Conservation (phyloP, 495 filamentous ascomycete species). For the Entonaema liquescens region DNA sequence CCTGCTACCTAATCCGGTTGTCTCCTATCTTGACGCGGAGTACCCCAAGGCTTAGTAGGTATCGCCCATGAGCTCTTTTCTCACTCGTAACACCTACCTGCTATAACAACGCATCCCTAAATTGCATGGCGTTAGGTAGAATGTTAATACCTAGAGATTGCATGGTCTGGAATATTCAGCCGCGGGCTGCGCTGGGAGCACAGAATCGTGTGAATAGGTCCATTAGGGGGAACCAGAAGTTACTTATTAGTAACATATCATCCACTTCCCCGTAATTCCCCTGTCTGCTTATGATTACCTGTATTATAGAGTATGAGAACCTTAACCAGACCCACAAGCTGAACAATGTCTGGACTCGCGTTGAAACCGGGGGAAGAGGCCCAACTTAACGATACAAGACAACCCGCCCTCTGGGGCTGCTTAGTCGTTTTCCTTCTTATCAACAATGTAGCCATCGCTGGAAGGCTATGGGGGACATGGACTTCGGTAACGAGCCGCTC, state of each 20-base stretch:
- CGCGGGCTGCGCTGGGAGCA: neutral
- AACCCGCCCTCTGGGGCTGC: slow-evolving; percentile 37
- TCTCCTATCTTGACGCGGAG: neutral
- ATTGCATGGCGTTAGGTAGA: neutral
- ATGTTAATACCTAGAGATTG: too few relatives aligned
- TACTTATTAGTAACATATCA: neutral
- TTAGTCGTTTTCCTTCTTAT: slow-evolving; percentile 36
- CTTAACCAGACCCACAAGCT: neutral
- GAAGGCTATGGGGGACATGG: slow-evolving; percentile 41
- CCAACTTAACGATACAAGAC: slow-evolving; percentile 26
- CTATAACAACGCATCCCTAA: slow-evolving; percentile 4
- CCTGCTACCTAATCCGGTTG: neutral
- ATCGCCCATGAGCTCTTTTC: neutral
- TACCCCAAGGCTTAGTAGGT: neutral
- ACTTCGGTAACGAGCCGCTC: slow-evolving; percentile 28
- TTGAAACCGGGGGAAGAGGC: slow-evolving; percentile 27
- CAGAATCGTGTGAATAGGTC: slow-evolving; percentile 4
- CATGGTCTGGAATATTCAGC: neutral
- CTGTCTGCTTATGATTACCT: neutral
- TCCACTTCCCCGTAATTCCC: slow-evolving; percentile 2
- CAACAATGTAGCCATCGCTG: slow-evolving; percentile 35
- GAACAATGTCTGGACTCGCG: slow-evolving; percentile 20
- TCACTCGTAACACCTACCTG: slow-evolving; percentile 24
- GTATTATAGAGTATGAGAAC: neutral
- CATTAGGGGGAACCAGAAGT: neutral